Conservation (phyloP, 441 rosid species). For the Aleurites moluccanus region DNA sequence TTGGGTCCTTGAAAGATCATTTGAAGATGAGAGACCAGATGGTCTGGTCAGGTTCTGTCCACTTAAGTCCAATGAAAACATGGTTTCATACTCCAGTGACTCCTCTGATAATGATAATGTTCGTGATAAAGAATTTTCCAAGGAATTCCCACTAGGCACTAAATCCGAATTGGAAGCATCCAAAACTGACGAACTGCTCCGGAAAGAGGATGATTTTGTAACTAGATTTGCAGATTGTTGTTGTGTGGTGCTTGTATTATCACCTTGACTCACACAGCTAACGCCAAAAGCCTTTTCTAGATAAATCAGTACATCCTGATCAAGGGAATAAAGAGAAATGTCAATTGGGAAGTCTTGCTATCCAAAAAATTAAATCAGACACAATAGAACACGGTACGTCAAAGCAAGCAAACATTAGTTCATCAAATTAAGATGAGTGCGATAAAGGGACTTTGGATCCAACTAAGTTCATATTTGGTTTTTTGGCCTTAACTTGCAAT, state of each 20-base stretch:
- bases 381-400: background rate
- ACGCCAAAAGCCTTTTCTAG: conserved; percentile 74
- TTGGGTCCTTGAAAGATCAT: conserved; percentile 55
- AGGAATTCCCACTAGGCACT: conserved; percentile 45
- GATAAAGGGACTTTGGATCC: background rate
- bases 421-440: no score
- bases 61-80: conserved; percentile 65
- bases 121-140: conserved; percentile 67
- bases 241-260: conserved; percentile 51
- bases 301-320: conserved; percentile 77
- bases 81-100: conserved; percentile 70
- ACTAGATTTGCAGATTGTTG: conserved; percentile 62
- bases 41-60: conserved; percentile 63
- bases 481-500: background rate
- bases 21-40: conserved; percentile 50
- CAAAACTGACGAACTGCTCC: conserved; percentile 48
- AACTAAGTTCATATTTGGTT: background rate
- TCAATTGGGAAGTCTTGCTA: conserved; percentile 9
- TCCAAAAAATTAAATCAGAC: conserved; percentile 1
- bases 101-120: conserved; percentile 81
- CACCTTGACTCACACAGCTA: conserved; percentile 62
- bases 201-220: conserved; percentile 59
- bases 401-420: background rate
- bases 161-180: conserved; percentile 67
- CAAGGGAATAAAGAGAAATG: background rate